These are phyloP conservation scores for Colletotrichum horii DNA, from an alignment of 2,329 filamentous ascomycete genomes.

Conservation along the genomic window DNA sequence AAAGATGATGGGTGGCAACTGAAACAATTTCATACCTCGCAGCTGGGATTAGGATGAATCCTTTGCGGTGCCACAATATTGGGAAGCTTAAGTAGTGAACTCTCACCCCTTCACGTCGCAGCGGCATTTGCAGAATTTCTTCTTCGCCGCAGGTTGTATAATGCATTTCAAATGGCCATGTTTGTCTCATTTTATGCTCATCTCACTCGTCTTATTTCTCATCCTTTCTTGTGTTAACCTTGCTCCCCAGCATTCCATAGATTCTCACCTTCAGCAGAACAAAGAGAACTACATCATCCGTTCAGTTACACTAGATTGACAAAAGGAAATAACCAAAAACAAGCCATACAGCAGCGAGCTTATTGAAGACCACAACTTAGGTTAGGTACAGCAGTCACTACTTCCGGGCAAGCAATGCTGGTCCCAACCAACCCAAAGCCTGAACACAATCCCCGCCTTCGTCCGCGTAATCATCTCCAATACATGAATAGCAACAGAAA, in stretches of 20 bases:
- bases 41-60: neutral
- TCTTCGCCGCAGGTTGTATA: too few species aligned
- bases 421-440: accelerated
- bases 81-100: too few species aligned
- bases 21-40: neutral
- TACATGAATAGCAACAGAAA: accelerated
- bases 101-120: too few species aligned
- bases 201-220: too few species aligned
- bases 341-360: too few species aligned
- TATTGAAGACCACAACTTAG: accelerated
- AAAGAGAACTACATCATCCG: accelerated
- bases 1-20: neutral
- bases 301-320: neutral
- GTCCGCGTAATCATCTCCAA: accelerated
- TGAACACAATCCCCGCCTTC: accelerated
- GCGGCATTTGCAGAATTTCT: too few species aligned
- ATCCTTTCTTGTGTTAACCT: neutral
- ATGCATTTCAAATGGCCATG: too few species aligned
- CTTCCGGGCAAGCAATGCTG: accelerated
- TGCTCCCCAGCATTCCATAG: neutral
- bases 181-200: too few species aligned
- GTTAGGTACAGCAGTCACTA: accelerated
- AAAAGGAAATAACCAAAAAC: accelerated
- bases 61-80: neutral
- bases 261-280: neutral